Conservation (phyloP, 495 filamentous ascomycete species). For the Neurospora hispaniola region DNA sequence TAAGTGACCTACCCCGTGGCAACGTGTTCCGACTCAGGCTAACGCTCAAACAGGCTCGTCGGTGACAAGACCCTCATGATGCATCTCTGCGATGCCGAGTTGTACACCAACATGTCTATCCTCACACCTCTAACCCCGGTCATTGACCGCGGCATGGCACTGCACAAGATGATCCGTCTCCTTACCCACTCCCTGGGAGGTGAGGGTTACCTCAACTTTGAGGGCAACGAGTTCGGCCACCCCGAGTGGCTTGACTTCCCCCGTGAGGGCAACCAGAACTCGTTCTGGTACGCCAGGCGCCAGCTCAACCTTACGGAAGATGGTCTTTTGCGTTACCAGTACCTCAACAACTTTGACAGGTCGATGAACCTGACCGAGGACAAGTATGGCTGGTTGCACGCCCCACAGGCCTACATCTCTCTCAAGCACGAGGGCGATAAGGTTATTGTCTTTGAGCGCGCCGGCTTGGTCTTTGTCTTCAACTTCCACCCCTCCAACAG, state of each 20-base stretch:
- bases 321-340: slow-evolving; percentile 72
- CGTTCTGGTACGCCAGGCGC: slow-evolving; percentile 92
- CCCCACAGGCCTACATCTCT: slow-evolving; percentile 78
- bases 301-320: slow-evolving; percentile 93
- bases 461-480: slow-evolving; percentile 84
- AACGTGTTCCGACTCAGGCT: slow-evolving; percentile 11
- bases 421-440: slow-evolving; percentile 94
- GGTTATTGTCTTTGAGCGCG: slow-evolving; percentile 91
- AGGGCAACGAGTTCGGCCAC: slow-evolving; percentile 97
- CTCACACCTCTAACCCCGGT: slow-evolving; percentile 74
- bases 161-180: slow-evolving; percentile 96
- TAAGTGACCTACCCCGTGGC: slow-evolving; percentile 37
- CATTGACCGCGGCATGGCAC: slow-evolving; percentile 79
- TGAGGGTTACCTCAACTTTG: slow-evolving; percentile 96
- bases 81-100: slow-evolving; percentile 94
- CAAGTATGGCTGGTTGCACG: slow-evolving; percentile 88
- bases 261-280: slow-evolving; percentile 86
- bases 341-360: slow-evolving; percentile 89
- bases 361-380: slow-evolving; percentile 78
- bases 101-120: slow-evolving; percentile 95
- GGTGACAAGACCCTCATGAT: slow-evolving; percentile 94
- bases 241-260: slow-evolving; percentile 99
- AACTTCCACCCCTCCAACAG: slow-evolving; percentile 87
- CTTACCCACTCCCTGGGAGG: slow-evolving; percentile 91
- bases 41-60: slow-evolving; percentile 57